These are phyloP conservation scores for Vicia faba DNA, from an alignment of 306 rosid species.

Conservation along the genomic window DNA sequence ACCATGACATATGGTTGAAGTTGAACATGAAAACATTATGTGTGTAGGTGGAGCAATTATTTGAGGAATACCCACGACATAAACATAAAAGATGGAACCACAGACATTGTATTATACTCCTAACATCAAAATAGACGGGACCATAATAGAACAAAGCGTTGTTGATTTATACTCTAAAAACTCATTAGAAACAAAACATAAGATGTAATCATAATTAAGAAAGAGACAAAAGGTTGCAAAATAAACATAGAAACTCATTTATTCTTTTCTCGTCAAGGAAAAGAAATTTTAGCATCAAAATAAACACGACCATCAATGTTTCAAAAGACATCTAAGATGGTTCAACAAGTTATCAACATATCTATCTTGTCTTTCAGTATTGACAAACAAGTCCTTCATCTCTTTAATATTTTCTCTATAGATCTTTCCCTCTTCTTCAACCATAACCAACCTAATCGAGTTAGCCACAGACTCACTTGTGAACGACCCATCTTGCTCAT, in stretches of 20 bases:
- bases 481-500: constrained; percentile 46
- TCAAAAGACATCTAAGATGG: constrained; percentile 5
- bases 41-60: too few relatives aligned
- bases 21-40: too few relatives aligned
- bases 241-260: too few relatives aligned
- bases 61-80: too few relatives aligned
- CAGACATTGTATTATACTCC: too few relatives aligned
- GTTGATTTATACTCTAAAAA: not conserved
- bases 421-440: constrained; percentile 40
- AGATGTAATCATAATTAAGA: not conserved
- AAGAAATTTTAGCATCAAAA: not conserved
- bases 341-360: constrained; percentile 34
- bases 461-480: constrained; percentile 38
- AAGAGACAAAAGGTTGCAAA: too few relatives aligned
- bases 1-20: too few relatives aligned
- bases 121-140: too few relatives aligned
- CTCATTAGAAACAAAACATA: not conserved
- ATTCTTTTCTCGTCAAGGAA: too few relatives aligned
- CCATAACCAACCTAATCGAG: constrained; percentile 37
- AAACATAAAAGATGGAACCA: too few relatives aligned
- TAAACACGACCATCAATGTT: not conserved
- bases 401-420: constrained; percentile 43
- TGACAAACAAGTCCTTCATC: constrained; percentile 38
- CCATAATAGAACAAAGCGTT: too few relatives aligned
- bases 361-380: not conserved